Evolutionary conservation across 345 rosid genomes (phyloP), one percentile per base, ranked within the genome.

Genomic region (Schrenkiella parvula): DNA sequence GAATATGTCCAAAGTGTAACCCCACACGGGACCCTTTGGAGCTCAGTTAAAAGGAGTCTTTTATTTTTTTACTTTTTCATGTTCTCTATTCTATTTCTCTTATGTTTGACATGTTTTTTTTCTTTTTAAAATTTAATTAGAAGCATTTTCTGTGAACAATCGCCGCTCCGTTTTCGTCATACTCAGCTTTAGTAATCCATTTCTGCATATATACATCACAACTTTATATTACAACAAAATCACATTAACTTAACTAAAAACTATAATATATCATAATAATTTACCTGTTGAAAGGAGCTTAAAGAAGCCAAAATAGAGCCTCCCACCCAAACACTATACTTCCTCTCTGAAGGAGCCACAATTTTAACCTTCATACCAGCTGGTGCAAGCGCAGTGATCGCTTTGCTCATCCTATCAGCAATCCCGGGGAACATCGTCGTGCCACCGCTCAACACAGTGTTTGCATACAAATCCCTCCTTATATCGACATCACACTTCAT

Each of bases 371-470:
- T 70, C 67, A 46, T 59, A 29, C 50, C 37, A 22, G 28, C 23
- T 12, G 67, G 86, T 28, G 92, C 87, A 62, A 87, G 78, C 19
- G 96, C 90, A 7, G 83, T 80, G 42, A 87, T 85, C 79, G 87
- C 92, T 84, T 87, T 89, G 84, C 82, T 84, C 92, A 89, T 89
- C 75, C 96, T 82, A 26, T 87, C 89, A 28, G 82, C 92, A 22
- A 89, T 87, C 51, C 92, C 92, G 0, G 87, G 79, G 81, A 87
- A 89, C 90, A 86, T 86, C 12, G 87, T 87, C 38, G 92, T n/a
- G 50, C 92, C 92, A 32, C 92, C 68, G 25, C 60, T 83, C 28
- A 85, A 77, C 35, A 85, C 84, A 37, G 85, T 85, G 56, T 85
- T 85, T 17, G 82, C 80, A 52, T 83, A 87, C 34, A 84, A 81